phyloP scores from a whole-genome alignment of 2,329 filamentous ascomycete species.

The Dactylellina cionopaga region DNA sequence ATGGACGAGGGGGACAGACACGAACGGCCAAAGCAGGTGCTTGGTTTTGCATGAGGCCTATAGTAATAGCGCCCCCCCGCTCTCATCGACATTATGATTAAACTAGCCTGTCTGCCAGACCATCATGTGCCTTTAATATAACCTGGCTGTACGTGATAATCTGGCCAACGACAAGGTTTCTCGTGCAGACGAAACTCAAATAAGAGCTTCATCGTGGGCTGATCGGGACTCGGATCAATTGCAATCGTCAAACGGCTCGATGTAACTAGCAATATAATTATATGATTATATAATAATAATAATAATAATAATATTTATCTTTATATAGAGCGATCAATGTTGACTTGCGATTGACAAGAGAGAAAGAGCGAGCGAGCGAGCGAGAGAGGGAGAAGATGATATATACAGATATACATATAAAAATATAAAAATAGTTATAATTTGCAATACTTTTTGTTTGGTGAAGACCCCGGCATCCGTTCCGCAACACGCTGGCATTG shows the following conservation, averaged over 20 bases:
- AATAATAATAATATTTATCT: too few species aligned
- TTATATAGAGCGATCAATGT: too few species aligned
- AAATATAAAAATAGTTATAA: not conserved
- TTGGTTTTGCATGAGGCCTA: conserved; percentile 50
- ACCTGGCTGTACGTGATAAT: conserved; percentile 50
- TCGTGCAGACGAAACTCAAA: conserved; percentile 17
- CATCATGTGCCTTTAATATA: conserved; percentile 52
- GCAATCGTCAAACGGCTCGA: too few species aligned
- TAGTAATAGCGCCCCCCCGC: conserved; percentile 43
- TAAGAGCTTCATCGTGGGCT: not conserved
- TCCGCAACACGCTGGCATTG: conserved; percentile 38
- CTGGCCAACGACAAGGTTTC: conserved; percentile 38
- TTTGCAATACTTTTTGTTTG: not conserved
- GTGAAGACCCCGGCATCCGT: too few species aligned
- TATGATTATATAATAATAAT: too few species aligned
- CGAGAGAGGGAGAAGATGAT: too few species aligned
- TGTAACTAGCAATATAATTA: too few species aligned
- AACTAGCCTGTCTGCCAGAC: conserved; percentile 47
- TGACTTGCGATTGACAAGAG: too few species aligned
- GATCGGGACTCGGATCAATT: conserved; percentile 36
- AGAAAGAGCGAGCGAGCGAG: too few species aligned
- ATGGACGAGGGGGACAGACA: conserved; percentile 28
- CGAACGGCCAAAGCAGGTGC: conserved; percentile 45
- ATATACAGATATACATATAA: too few species aligned
- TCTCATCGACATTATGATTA: conserved; percentile 49